Evolutionary conservation across 352 stramenopile genomes (phyloP), one percentile per base, ranked within the genome.

Genomic region (Phytophthora pinifolia): DNA sequence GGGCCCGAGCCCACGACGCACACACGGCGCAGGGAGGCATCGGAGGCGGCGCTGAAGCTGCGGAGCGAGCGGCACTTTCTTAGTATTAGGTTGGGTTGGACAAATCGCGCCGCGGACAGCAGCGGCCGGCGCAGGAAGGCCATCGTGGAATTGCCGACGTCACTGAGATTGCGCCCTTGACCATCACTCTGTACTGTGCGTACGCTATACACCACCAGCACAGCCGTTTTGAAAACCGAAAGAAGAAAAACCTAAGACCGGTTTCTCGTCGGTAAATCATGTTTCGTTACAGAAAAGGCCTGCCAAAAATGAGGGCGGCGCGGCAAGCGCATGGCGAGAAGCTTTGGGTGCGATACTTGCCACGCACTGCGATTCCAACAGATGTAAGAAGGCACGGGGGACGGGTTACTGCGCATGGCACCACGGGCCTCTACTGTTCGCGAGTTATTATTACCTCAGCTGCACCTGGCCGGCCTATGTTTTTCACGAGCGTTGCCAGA

Each of bases 1-100:
- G 94, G 94, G 0, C 94, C 94, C 12, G 83, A 89, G 12, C 93
- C 94, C 14, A 98, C 88, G 15, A 98, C 69, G 50, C 88, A 96
- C 13, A 98, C 81, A 22, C 88, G 85, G 17, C 60, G 60, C n/a
- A 15, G 37, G 47, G 79, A 49, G 2, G 39, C 30, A 9, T 75
- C 54, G n/a, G 38, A 17, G 9, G 15, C 10, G 17, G 43, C 9
- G 45, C 50, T 65, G 42, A 70, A 53, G 38, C 38, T 39, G 30
- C 59, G 59, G 22, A 27, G 22, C 2, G 37, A 47, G 1, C n/a
- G n/a, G n/a, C n/a, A n/a, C n/a, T n/a, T n/a, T n/a, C n/a, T n/a
- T n/a, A n/a, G n/a, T n/a, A n/a, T n/a, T n/a, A n/a, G n/a, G n/a
- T n/a, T n/a, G n/a, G n/a, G n/a, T n/a, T n/a, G n/a, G n/a, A n/a